Evolutionary conservation across 495 filamentous ascomycete genomes (phyloP), one percentile per base, ranked within the genome.

Genomic region (Aspergillus incahuasiensis): DNA sequence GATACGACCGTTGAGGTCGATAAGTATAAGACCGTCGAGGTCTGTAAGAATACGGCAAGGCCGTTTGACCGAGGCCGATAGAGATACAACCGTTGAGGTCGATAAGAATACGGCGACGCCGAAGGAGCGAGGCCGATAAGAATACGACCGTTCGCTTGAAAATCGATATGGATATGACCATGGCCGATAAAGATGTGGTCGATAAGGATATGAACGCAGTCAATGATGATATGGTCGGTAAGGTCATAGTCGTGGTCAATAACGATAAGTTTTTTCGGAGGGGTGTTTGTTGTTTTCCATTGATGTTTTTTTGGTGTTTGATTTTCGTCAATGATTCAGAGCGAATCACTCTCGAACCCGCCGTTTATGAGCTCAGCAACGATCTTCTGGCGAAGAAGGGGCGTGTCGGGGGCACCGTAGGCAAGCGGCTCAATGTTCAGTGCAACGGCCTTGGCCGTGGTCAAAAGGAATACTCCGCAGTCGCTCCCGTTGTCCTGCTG

Each of bases 381-480:
- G 19, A 92, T 83, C 57, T 84, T 76, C 47, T 66, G 68, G 39
- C 88, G 77, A 60, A 90, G 78, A 11, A 77, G 62, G 12, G 71
- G 65, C 57, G 88, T 83, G 49, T 90, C 77, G 0, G 25, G n/a
- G 20, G 82, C 68, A 0, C 69, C 66, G 59, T 87, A 89, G 0
- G 75, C 70, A 50, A 72, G 77, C 0, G 86, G 86, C 52, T 85
- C 80, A 11, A 90, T 63, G 0, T 84, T 85, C 7, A 88, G 62
- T 0, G 83, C 77, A 20, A 91, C 63, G 61, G 85, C 87, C 52
- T 89, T 85, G 32, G 85, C 85, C 32, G 88, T 91, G 0, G 86
- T 87, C 18, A 88, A 79, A 5, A 85, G 78, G 61, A 92, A 95
- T 3, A 91, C 86, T 6, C 91, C 91, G 56, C 91, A 96, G 63